phyloP scores from a whole-genome alignment of 805 yeast genomes.

The Priceomyces melissophilus region DNA sequence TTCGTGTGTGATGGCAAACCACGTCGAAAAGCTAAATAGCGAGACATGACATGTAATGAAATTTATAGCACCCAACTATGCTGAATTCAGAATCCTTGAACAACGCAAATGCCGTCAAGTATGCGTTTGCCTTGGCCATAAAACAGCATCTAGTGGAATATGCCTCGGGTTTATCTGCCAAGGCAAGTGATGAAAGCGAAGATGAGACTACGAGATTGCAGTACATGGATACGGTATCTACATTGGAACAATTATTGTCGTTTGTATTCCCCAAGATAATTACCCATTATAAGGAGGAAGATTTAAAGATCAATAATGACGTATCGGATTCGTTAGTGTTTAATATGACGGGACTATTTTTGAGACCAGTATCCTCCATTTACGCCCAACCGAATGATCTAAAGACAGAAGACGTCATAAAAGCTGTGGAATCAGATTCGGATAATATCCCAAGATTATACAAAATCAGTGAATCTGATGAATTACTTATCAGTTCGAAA shows the following conservation, averaged over 20 bases:
- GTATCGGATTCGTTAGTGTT: slow-evolving; percentile 9
- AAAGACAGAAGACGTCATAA: slow-evolving; percentile 12
- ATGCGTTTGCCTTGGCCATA: slow-evolving; percentile 25
- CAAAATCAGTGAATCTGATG: slow-evolving; percentile 8
- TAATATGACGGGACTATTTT: slow-evolving; percentile 14
- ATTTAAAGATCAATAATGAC: slow-evolving; percentile 6
- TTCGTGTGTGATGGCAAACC: neutral
- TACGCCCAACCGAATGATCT: slow-evolving; percentile 8
- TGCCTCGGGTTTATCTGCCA: slow-evolving; percentile 5
- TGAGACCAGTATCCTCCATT: slow-evolving; percentile 16
- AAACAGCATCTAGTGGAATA: slow-evolving; percentile 18
- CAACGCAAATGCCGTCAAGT: slow-evolving; percentile 14
- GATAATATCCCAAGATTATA: neutral
- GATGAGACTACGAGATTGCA: slow-evolving; percentile 17
- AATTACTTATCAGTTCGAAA: slow-evolving; percentile 13
- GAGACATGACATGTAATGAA: neutral
- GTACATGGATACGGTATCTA: slow-evolving; percentile 14
- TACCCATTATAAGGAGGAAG: slow-evolving; percentile 12
- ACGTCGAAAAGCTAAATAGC: neutral
- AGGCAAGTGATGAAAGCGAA: slow-evolving; percentile 9
- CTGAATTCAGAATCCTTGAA: slow-evolving; percentile 8
- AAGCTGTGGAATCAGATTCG: slow-evolving; percentile 2
- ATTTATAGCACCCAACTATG: slow-evolving; percentile 6
- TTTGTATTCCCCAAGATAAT: slow-evolving; percentile 13
- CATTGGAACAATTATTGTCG: slow-evolving; percentile 14